phyloP scores from a whole-genome alignment of 2,329 filamentous ascomycete genomes.

The Fusarium armeniacum region DNA sequence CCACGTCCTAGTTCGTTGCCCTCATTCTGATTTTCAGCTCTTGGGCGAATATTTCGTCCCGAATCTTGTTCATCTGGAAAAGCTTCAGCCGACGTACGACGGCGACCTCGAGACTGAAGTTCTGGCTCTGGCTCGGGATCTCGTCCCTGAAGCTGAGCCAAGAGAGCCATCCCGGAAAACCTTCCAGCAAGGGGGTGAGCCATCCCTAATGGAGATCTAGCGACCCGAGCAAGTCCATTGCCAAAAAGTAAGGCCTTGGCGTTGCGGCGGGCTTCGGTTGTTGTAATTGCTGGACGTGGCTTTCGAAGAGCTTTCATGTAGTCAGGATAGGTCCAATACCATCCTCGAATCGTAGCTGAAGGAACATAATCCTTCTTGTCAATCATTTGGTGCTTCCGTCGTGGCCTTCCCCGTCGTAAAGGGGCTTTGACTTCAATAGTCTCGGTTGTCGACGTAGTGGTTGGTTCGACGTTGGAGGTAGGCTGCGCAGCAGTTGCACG shows the following conservation, averaged over 20 bases:
- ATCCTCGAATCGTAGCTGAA: slow-evolving; percentile 56
- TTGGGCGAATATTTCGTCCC: slow-evolving; percentile 58
- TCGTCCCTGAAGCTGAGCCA: slow-evolving; percentile 51
- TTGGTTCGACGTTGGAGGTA: slow-evolving; percentile 33
- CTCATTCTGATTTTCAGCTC: slow-evolving; percentile 44
- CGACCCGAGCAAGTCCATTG: slow-evolving; percentile 54
- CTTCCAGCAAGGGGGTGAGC: slow-evolving; percentile 60
- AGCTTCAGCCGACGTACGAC: slow-evolving; percentile 61
- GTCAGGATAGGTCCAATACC: slow-evolving; percentile 60
- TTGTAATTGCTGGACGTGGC: slow-evolving; percentile 45
- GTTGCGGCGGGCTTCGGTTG: slow-evolving; percentile 58
- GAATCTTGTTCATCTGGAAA: slow-evolving; percentile 57
- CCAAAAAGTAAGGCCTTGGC: slow-evolving; percentile 52
- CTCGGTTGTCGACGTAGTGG: slow-evolving; percentile 44
- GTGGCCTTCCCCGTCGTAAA: slow-evolving; percentile 45
- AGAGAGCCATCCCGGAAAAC: slow-evolving; percentile 62
- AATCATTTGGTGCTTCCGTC: slow-evolving; percentile 49
- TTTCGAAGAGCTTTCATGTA: slow-evolving; percentile 67
- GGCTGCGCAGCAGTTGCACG: slow-evolving; percentile 35
- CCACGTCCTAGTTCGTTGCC: slow-evolving; percentile 51
- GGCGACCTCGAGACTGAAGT: slow-evolving; percentile 49
- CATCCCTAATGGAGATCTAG: slow-evolving; percentile 42
- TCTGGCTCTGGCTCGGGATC: slow-evolving; percentile 40
- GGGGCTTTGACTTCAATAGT: slow-evolving; percentile 40
- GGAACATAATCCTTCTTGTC: slow-evolving; percentile 56